Evolutionary conservation across 306 rosid genomes (phyloP).

Genomic region (Carpinus fangiana): DNA sequence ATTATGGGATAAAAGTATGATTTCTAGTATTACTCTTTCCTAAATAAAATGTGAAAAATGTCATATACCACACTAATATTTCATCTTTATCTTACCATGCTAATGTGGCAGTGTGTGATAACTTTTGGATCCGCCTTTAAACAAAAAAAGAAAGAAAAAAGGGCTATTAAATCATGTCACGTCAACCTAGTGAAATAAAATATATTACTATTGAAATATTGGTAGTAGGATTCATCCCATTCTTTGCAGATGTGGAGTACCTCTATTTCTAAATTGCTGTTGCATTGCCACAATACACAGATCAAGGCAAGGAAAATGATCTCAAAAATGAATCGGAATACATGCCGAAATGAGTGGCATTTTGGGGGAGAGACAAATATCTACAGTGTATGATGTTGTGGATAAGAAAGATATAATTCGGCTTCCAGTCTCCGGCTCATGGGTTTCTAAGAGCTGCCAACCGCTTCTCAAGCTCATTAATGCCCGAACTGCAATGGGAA

Average conservation of each 20-base stretch:
- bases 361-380: constrained; percentile 6
- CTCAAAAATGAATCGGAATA: background rate
- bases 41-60: no score
- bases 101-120: no score
- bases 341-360: background rate
- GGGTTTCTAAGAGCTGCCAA: constrained; percentile 87
- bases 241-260: background rate
- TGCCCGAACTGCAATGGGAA: constrained; percentile 66
- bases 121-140: no score
- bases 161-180: no score
- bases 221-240: background rate
- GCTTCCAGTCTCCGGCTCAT: constrained; percentile 29
- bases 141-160: no score
- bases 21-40: no score
- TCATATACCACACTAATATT: no score
- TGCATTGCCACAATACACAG: background rate
- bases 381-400: constrained; percentile 8
- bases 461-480: constrained; percentile 85
- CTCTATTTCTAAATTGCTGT: background rate
- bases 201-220: background rate
- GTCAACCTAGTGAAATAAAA: no score
- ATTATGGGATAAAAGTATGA: no score
- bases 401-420: background rate
- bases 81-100: no score
- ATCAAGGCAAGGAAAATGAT: background rate